Percentiles rank a stretch among this genome's conserved stretches.
phyloP scores from a whole-genome alignment of 192 early-diverging fungal species.

The Linnemannia elongata region DNA sequence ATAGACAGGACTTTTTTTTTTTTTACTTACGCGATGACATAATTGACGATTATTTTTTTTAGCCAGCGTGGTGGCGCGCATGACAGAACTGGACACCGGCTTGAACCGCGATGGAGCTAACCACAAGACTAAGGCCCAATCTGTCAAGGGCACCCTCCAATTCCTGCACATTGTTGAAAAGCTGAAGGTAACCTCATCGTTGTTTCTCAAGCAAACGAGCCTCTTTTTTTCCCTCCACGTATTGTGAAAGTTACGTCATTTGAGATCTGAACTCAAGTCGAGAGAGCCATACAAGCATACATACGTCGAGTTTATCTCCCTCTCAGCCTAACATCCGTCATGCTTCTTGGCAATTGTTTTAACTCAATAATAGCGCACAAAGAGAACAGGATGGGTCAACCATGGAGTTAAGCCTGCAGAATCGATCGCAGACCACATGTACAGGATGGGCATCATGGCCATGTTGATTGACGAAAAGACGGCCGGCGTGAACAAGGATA shows the following conservation, averaged over 20 bases:
- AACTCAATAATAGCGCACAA: constrained; percentile 75
- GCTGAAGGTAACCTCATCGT: constrained; percentile 71
- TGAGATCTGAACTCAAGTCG: not conserved
- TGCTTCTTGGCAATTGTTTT: not conserved
- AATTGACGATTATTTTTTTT: not conserved
- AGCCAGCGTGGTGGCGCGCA: constrained; percentile 39
- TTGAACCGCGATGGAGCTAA: constrained; percentile 4
- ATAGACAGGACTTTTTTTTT: not conserved
- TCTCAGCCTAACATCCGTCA: not conserved
- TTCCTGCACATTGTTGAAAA: constrained; percentile 88
- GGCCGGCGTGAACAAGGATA: constrained; percentile 71
- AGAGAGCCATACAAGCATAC: not conserved
- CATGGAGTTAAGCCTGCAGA: constrained; percentile 77
- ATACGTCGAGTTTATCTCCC: not conserved
- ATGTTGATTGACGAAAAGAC: constrained; percentile 82
- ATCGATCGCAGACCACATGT: constrained; percentile 96
- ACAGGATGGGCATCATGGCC: constrained; percentile 93
- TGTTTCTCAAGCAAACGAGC: not conserved
- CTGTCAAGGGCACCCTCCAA: constrained; percentile 57
- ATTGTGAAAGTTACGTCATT: not conserved
- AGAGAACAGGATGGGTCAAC: constrained; percentile 94
- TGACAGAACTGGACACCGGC: constrained; percentile 27
- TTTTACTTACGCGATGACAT: not conserved
- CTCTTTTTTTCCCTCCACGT: not conserved
- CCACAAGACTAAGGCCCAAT: constrained; percentile 33